These are phyloP conservation scores for Alternaria sp. DNA, from an alignment of 2,329 filamentous ascomycete species.

Conservation along the genomic window DNA sequence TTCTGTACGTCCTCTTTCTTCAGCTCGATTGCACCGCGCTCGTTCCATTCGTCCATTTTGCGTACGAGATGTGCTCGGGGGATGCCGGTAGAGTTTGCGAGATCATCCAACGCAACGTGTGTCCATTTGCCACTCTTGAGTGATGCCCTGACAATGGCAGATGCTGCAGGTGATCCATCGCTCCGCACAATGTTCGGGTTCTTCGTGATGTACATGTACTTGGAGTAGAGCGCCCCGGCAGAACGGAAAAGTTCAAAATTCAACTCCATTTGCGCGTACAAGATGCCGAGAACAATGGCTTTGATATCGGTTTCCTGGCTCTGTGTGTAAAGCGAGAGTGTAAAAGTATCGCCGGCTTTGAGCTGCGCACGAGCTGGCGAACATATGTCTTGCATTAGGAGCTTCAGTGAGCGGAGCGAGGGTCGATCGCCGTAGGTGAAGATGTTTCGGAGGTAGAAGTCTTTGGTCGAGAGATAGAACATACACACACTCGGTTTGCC, in stretches of 20 bases:
- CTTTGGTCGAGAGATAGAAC: constrained; percentile 65
- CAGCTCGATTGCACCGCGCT: constrained; percentile 60
- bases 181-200: constrained; percentile 46
- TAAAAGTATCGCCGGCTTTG: constrained; percentile 56
- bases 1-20: constrained; percentile 62
- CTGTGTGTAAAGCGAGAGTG: constrained; percentile 58
- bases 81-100: constrained; percentile 46
- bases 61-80: constrained; percentile 60
- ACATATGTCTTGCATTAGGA: constrained; percentile 63
- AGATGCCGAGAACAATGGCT: constrained; percentile 59
- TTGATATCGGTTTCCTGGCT: constrained; percentile 64
- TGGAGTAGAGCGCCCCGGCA: constrained; percentile 64
- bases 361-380: constrained; percentile 41
- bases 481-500: constrained; percentile 71
- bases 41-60: constrained; percentile 64
- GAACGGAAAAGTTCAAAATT: constrained; percentile 64
- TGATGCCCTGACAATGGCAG: constrained; percentile 56
- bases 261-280: constrained; percentile 69
- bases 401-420: constrained; percentile 59
- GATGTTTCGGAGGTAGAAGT: constrained; percentile 66
- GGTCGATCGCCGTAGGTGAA: constrained; percentile 69
- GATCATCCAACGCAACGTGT: constrained; percentile 60
- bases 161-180: constrained; percentile 56
- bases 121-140: constrained; percentile 56
- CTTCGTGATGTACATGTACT: constrained; percentile 59